Evolutionary conservation across 176 grass and related monocot genomes (phyloP), one percentile per base, ranked within the genome.

Genomic region (Lolium multiflorum): DNA sequence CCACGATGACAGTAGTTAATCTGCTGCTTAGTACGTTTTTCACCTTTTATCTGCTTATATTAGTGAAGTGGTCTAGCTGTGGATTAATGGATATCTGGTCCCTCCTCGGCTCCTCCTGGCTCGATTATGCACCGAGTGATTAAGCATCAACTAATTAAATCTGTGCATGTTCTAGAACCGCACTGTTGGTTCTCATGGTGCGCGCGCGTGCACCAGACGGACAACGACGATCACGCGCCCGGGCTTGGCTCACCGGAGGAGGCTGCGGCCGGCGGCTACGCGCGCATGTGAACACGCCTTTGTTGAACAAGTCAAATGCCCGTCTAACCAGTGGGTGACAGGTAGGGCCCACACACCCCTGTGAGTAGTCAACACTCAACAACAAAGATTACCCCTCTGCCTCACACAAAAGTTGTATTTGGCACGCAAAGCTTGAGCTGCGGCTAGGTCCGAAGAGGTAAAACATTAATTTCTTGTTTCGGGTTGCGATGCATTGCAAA

Each of bases 161-260:
- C 69, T 20, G 18, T 84, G 77, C 79, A 13, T 37, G 63, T 84
- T 88, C 81, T 88, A 88, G 81, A 91, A 88, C 81, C 85, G 89
- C 85, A 61, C 76, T 91, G 46, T 81, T 81, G 9, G 46, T 10
- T 81, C 69, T 81, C 69, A 77, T 91, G 81, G 85, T 88, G 89
- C 69, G 76, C 81, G 50, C 81, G 81, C 89, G 89, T 91, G 89
- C 81, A 60, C 21, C 49, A 14, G 85, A n/a, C n/a, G n/a, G n/a
- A n/a, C n/a, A n/a, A n/a, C n/a, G n/a, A n/a, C n/a, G n/a, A n/a
- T n/a, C n/a, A n/a, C n/a, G n/a, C n/a, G n/a, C n/a, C n/a, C n/a
- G n/a, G n/a, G n/a, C n/a, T n/a, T n/a, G n/a, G n/a, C n/a, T n/a
- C n/a, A n/a, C n/a, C n/a, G n/a, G n/a, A 78, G 71, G 55, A 25